Base-by-base conservation (phyloP, 305 asterid genomes). In the Plantago rigida region DNA sequence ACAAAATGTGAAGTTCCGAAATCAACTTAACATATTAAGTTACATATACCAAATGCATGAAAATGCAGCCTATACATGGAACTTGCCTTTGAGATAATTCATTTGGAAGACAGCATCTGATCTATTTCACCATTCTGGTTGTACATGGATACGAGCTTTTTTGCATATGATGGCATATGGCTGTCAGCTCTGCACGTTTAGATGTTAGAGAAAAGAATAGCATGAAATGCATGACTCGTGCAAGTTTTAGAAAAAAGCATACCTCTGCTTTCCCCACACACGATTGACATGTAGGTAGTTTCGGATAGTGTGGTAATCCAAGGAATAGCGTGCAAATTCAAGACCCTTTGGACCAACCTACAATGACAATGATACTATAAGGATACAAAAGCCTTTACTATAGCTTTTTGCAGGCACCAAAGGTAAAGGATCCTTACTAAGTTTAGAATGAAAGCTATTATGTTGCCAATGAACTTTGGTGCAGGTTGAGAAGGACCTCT, bases 271-370 rank as follows among this genome's bases (percentile, higher is more conserved):
- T 60, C 98, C 96, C 98, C 98, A 91, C 22, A 73, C 73, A 45
- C 96, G 95, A 65, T 79, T 79, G 46, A 91, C 87, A 49, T 91
- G 68, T 50, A 91, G 80, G 73, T 91, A 87, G 69, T 91, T 91
- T 64, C 96, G 81, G 76, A 91, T 87, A 53, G 96, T 84, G 82
- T 91, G 96, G 79, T 91, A 87, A 70, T 91, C 98, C 74, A 87
- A 71, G 54, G 98, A 91, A 65, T 91, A 91, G 54, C 94, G 94
- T 13, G 96, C 98, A 56, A 91, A 91, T 73, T 91, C 96, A 52
- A 91, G 85, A 64, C 96, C 98, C 82, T 91, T 87, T 0, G 94
- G 98, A 44, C 95, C 96, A 62, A 91, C 74, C 96, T 91, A 71
- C 63, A 66, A 42, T 49, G 59, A 47, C 8, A 69, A 64, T 48